phyloP scores from a whole-genome alignment of 345 rosid genomes.

The Bruguiera sexangula region DNA sequence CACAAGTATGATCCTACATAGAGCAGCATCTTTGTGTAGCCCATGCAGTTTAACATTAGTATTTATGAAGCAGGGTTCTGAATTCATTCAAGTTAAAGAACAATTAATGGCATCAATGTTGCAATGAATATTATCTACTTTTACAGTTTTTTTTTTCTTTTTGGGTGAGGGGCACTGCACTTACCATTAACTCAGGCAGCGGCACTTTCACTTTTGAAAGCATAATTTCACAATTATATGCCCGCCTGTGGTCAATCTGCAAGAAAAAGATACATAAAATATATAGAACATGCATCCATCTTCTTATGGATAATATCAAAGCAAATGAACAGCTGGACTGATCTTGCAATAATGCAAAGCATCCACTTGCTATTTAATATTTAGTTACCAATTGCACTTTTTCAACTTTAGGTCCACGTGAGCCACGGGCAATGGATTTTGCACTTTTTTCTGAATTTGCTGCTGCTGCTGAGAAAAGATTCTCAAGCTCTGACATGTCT shows the following conservation, averaged over 20 bases:
- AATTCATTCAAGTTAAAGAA: no score
- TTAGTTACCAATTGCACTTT: constrained; percentile 85
- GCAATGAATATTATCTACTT: no score
- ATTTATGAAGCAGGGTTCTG: no score
- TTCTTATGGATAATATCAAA: neutral
- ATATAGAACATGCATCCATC: neutral
- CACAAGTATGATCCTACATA: no score
- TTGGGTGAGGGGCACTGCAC: neutral
- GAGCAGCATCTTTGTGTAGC: no score
- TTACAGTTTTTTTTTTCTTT: no score
- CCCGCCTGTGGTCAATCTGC: constrained; percentile 93
- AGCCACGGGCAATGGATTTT: constrained; percentile 37
- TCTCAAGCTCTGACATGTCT: constrained; percentile 93
- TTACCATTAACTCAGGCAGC: constrained; percentile 78
- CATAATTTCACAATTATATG: constrained; percentile 97
- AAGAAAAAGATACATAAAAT: constrained; percentile 11
- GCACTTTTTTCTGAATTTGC: constrained; percentile 48
- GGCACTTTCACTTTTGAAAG: constrained; percentile 97
- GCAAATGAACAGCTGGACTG: constrained; percentile 2
- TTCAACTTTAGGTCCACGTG: constrained; percentile 64
- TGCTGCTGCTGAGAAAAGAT: constrained; percentile 73
- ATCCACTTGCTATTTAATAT: constrained; percentile 2
- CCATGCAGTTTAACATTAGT: no score
- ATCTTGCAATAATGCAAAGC: neutral
- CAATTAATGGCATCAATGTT: no score